Percentiles rank a stretch among this genome's conserved stretches.
These are phyloP conservation scores for Syzygium syzygioides DNA, from an alignment of 441 rosid species.

Conservation along the genomic window DNA sequence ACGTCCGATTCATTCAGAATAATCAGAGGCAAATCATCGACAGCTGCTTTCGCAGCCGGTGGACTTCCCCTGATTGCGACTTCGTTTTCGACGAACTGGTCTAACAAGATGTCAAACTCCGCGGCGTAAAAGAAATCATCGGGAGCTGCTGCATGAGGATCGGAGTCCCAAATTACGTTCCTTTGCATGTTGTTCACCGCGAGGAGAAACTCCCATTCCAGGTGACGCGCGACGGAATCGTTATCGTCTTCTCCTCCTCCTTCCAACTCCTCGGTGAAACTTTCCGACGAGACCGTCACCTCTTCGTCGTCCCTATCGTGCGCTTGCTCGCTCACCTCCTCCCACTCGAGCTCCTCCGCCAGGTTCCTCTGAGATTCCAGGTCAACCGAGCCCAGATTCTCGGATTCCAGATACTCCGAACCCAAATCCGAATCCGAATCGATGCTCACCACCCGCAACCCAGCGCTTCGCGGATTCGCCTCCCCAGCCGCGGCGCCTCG, in stretches of 20 bases:
- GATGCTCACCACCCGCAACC: constrained; percentile 14
- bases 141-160: neutral
- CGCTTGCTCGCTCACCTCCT: neutral
- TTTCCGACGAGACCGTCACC: constrained; percentile 1
- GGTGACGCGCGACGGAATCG: constrained; percentile 5
- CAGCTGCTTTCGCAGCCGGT: constrained; percentile 16
- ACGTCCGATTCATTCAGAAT: constrained; percentile 5
- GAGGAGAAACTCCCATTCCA: constrained; percentile 21
- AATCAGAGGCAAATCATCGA: constrained; percentile 15
- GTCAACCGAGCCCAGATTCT: neutral
- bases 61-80: constrained; percentile 11
- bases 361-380: constrained; percentile 2
- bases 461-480: neutral
- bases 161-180: constrained; percentile 2
- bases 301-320: neutral
- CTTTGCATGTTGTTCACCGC: constrained; percentile 6
- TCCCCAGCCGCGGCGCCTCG: neutral
- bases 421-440: constrained; percentile 20
- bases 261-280: neutral
- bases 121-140: neutral
- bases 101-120: constrained; percentile 3
- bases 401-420: constrained; percentile 4
- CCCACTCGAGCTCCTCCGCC: constrained; percentile 7
- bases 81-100: constrained; percentile 7
- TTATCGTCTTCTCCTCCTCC: neutral